A percentile compares a stretch with the other conserved stretches of the same genome.
Conservation (phyloP, 2,329 filamentous ascomycete species). For the Aureobasidium vineae region DNA sequence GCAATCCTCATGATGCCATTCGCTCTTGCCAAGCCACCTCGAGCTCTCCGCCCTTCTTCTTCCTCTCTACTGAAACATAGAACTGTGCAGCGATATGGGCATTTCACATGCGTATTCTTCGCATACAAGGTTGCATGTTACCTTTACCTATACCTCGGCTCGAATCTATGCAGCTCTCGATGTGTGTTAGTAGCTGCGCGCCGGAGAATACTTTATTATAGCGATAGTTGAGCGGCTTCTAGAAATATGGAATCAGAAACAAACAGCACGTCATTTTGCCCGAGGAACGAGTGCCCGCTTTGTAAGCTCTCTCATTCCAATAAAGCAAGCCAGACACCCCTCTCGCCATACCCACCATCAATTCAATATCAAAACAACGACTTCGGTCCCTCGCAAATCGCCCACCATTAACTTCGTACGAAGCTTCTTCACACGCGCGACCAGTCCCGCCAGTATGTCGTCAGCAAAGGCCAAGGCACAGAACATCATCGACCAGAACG, state of each 20-base stretch:
- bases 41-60: conserved; percentile 1
- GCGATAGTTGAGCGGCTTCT: conserved; percentile 3
- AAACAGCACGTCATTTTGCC: conserved; percentile 9
- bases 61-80: background rate
- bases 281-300: conserved; percentile 1
- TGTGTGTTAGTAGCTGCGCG: background rate
- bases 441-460: conserved; percentile 69
- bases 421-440: conserved; percentile 64
- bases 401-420: conserved; percentile 66
- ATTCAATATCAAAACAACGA: background rate
- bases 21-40: conserved; percentile 4
- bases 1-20: conserved; percentile 14
- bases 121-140: background rate
- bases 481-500: conserved; percentile 82
- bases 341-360: background rate
- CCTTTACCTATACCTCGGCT: background rate
- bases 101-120: background rate
- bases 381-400: conserved; percentile 27
- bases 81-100: background rate
- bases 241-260: background rate
- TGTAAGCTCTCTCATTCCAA: conserved; percentile 15
- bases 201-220: background rate
- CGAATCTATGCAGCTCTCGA: background rate
- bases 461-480: conserved; percentile 81
- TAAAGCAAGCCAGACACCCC: conserved; percentile 15